Evolutionary conservation across 1,139 yeast species (phyloP), one percentile per base, ranked within the genome.

Genomic region (Williopsis jadinii): DNA sequence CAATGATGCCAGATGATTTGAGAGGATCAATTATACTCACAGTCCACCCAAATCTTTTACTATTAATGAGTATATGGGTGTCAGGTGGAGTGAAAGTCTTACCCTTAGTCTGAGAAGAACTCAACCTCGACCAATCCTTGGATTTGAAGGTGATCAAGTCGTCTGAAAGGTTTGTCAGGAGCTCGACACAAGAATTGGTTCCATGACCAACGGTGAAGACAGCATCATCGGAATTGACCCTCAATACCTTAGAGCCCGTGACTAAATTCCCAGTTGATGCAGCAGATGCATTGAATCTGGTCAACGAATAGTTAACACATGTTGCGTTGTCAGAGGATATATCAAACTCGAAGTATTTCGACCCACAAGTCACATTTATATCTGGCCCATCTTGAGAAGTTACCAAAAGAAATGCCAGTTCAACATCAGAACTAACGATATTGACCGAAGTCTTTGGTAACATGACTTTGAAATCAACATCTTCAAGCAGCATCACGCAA

Each of bases 261-360:
- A 24, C 2, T 2, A 36, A 4, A 28, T 28, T 15, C 24, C 43
- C 44, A 24, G 30, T 32, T 6, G 38, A 32, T 1, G 41, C 24
- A 3, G 28, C 33, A 2, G 41, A 37, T 3, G 41, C 35, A 2
- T 29, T 11, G 30, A 40, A 38, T 8, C 38, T 34, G 1, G 43
- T 33, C 6, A 42, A 35, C 5, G 42, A 38, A 36, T 41, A 46
- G 9, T 39, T 40, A 8, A 43, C 8, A 5, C 42, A 41, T 1
- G 49, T 36, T 9, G 35, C 33, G 13, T 34, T 36, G 2, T 38
- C 34, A 10, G 43, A 42, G 5, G 43, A 28, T 11, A 42, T 28
- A 28, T 44, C 47, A 26, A 46, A 32, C 33, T 44, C 49, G 19
- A 46, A 37, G 38, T 42, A 46, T 8, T 29, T 26, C 11, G 46